Conservation (phyloP, 352 stramenopile genomes). For the Pythium phragmiticola region DNA sequence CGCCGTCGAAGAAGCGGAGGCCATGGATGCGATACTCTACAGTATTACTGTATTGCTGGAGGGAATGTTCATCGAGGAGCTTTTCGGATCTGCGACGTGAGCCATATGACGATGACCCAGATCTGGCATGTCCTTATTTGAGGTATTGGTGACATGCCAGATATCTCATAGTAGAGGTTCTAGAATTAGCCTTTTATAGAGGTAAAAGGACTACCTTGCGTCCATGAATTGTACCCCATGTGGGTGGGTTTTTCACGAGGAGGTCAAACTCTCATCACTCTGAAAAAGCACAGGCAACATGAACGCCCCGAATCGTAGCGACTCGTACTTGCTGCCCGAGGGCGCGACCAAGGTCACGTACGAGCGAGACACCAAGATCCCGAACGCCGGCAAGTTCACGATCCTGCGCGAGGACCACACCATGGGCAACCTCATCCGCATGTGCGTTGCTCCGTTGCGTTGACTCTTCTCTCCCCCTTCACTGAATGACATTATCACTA, state of each 20-base stretch:
- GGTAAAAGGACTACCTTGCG: background rate
- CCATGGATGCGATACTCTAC: background rate
- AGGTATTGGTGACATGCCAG: background rate
- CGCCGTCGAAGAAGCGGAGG: slow-evolving; percentile 7
- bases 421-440: slow-evolving; percentile 96
- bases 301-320: slow-evolving; percentile 82
- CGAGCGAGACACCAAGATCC: slow-evolving; percentile 96
- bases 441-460: slow-evolving; percentile 54
- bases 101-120: background rate
- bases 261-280: background rate
- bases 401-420: slow-evolving; percentile 99
- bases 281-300: slow-evolving; percentile 31
- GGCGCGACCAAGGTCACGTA: slow-evolving; percentile 93
- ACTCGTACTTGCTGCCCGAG: slow-evolving; percentile 86
- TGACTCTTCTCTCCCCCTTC: background rate
- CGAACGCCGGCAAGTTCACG: slow-evolving; percentile 97
- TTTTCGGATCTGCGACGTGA: slow-evolving; percentile 15
- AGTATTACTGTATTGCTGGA: background rate
- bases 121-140: slow-evolving; percentile 5
- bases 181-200: background rate
- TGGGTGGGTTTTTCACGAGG: background rate
- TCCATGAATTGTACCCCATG: background rate
- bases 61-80: background rate
- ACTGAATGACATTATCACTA: slow-evolving; percentile 17
- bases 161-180: background rate